Evolutionary conservation across 2,329 filamentous ascomycete species (phyloP), one percentile per base, ranked within the genome.

Genomic region (Coniochaeta hoffmannii): DNA sequence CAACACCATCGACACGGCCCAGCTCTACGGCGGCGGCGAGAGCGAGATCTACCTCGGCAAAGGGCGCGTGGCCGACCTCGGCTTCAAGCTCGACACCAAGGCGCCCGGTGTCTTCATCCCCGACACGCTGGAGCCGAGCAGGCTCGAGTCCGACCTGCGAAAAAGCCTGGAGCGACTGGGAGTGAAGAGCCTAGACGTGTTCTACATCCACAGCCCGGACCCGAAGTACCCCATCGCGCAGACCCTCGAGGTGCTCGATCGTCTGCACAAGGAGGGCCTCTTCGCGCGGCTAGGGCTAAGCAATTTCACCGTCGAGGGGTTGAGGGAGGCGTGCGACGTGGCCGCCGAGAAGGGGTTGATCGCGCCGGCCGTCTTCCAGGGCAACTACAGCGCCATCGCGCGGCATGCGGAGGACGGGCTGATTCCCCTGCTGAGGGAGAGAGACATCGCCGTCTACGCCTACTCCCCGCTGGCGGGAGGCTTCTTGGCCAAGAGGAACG

Each of bases 191-290:
- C 62, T 72, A 30, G 66, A 72, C 55, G 59, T 73, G 36, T 72
- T 71, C 65, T 76, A 73, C 59, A 66, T 75, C 35, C 73, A 75
- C 57, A 66, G 65, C 10, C 73, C 73, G 10, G 72, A 75, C 59
- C 63, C 68, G n/a, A 58, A 64, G 15, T 72, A 69, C 4, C 72
- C 73, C 1, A 68, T 73, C 49, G 66, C 68, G 35, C 68, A 73
- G 34, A 73, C 71, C 1, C 63, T 65, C 22, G 59, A 60, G 24
- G 71, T 69, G 6, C 66, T 75, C 56, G 60, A 74, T 57, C 60
- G 69, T 26, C 64, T 69, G 5, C 65, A 69, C 58, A 55, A 59
- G 10, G 62, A 70, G 41, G 72, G 73, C 53, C 71, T 69, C 46
- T 73, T 76, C 58, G 62, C 66, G 56, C 61, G 65, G 17, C 68